These are phyloP conservation scores for Vigna radiata DNA, from an alignment of 306 rosid genomes.

Conservation along the genomic window DNA sequence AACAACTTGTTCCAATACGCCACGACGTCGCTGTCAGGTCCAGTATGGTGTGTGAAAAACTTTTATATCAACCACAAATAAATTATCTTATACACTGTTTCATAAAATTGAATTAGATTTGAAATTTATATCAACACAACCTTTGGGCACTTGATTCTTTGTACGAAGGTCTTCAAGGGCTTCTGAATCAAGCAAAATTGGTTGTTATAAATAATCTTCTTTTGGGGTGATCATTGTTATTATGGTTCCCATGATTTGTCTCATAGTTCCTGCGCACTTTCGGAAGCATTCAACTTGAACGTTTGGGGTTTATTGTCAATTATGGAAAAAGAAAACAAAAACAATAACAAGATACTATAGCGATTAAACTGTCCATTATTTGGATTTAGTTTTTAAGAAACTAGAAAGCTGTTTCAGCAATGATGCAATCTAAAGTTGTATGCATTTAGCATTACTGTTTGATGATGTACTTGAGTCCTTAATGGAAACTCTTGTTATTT, in stretches of 20 bases:
- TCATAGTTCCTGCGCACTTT: neutral
- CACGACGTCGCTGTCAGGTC: slow-evolving; percentile 86
- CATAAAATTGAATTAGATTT: too few relatives aligned
- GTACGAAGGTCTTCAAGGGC: too few relatives aligned
- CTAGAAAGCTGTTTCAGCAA: slow-evolving; percentile 11
- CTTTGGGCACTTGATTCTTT: too few relatives aligned
- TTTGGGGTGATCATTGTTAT: neutral
- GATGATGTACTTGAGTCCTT: slow-evolving; percentile 20
- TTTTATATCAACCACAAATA: too few relatives aligned
- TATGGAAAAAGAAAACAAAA: too few relatives aligned
- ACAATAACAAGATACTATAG: neutral
- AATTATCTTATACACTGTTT: too few relatives aligned
- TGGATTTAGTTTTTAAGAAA: slow-evolving; percentile 11
- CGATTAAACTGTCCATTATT: neutral
- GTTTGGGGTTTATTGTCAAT: neutral
- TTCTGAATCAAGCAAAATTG: neutral
- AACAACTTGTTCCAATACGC: slow-evolving; percentile 79
- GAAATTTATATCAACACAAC: too few relatives aligned
- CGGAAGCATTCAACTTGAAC: neutral
- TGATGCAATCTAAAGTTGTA: slow-evolving; percentile 17
- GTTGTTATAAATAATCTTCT: slow-evolving; percentile 22
- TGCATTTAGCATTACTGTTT: slow-evolving; percentile 33
- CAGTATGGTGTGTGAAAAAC: slow-evolving; percentile 58
- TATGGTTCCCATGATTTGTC: slow-evolving; percentile 9
- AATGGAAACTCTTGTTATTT: slow-evolving; percentile 12